A percentile compares a stretch with the other conserved stretches of the same genome.
Evolutionary conservation across 2,329 filamentous ascomycete genomes (phyloP).

Genomic region (Didymella arachidicola): DNA sequence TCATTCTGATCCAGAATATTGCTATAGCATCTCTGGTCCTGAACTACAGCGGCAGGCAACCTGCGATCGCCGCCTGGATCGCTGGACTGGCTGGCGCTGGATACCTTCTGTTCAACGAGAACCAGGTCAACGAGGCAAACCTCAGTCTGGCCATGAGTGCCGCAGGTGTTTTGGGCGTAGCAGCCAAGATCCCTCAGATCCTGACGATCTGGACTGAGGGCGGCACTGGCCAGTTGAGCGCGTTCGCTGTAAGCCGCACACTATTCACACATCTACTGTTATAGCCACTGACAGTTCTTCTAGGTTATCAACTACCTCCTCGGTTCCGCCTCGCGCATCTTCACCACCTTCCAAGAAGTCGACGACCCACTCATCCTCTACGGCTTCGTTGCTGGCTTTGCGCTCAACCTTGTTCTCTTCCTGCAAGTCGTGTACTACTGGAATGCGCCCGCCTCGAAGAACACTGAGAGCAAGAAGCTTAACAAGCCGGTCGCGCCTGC

Average conservation of each 20-base stretch:
- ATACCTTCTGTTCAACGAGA: conserved; percentile 73
- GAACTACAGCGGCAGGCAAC: conserved; percentile 75
- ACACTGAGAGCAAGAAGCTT: conserved; percentile 48
- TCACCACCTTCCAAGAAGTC: conserved; percentile 96
- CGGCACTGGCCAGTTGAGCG: conserved; percentile 92
- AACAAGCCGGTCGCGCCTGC: conserved; percentile 44
- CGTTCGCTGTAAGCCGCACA: conserved; percentile 79
- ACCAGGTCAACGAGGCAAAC: conserved; percentile 69
- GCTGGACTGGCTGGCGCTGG: conserved; percentile 74
- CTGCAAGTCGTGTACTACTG: conserved; percentile 96
- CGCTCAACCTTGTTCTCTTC: conserved; percentile 86
- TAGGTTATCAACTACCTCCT: conserved; percentile 98
- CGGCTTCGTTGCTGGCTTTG: conserved; percentile 89
- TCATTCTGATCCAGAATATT: conserved; percentile 92
- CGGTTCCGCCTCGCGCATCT: conserved; percentile 92
- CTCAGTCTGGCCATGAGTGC: conserved; percentile 82
- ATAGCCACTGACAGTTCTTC: conserved; percentile 1
- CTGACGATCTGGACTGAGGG: conserved; percentile 83
- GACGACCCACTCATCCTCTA: conserved; percentile 96
- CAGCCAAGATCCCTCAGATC: conserved; percentile 95
- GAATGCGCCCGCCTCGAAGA: conserved; percentile 64
- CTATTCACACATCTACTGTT: too few species aligned
- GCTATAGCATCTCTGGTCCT: conserved; percentile 87
- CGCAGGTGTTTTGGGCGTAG: conserved; percentile 81
- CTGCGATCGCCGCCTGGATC: conserved; percentile 77